A percentile compares a stretch with the other conserved stretches of the same genome.
phyloP scores from a whole-genome alignment of 352 stramenopile species.

The Phytophthora podocarpi region DNA sequence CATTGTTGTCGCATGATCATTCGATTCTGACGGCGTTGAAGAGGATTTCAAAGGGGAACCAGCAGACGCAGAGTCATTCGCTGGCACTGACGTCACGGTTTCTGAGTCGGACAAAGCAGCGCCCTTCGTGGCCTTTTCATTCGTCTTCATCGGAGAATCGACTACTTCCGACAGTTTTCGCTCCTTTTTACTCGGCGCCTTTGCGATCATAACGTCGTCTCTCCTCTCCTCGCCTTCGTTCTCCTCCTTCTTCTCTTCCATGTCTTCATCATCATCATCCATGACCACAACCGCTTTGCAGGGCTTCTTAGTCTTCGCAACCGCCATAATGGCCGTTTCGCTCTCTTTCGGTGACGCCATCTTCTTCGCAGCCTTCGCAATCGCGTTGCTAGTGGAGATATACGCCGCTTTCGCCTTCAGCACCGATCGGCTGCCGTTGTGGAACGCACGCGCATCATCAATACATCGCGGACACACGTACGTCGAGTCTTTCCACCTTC shows the following conservation, averaged over 20 bases:
- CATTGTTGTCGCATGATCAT: not conserved
- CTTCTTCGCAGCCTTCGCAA: slow-evolving; percentile 31
- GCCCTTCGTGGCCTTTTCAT: not conserved
- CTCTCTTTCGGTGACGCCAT: slow-evolving; percentile 27
- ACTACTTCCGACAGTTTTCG: slow-evolving; percentile 42
- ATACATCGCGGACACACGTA: slow-evolving; percentile 87
- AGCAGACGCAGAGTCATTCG: not conserved
- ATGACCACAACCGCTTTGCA: slow-evolving; percentile 37
- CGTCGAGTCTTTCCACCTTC: slow-evolving; percentile 84
- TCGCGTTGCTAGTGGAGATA: slow-evolving; percentile 39
- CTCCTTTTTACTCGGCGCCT: slow-evolving; percentile 41
- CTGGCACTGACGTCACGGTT: not conserved
- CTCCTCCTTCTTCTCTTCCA: slow-evolving; percentile 31
- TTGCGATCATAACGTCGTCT: slow-evolving; percentile 10
- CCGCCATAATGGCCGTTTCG: slow-evolving; percentile 16
- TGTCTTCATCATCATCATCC: slow-evolving; percentile 40
- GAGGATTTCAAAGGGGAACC: not conserved
- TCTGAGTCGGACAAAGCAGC: not conserved
- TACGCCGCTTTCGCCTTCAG: slow-evolving; percentile 54
- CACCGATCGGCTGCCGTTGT: slow-evolving; percentile 60
- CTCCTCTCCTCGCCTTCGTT: slow-evolving; percentile 9
- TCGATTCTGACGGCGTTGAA: slow-evolving; percentile 3
- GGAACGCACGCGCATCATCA: slow-evolving; percentile 72
- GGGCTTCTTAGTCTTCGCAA: slow-evolving; percentile 35
- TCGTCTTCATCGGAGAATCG: slow-evolving; percentile 30